phyloP scores from a whole-genome alignment of 1,139 yeast genomes.

The Nakaseomyces sp. region DNA sequence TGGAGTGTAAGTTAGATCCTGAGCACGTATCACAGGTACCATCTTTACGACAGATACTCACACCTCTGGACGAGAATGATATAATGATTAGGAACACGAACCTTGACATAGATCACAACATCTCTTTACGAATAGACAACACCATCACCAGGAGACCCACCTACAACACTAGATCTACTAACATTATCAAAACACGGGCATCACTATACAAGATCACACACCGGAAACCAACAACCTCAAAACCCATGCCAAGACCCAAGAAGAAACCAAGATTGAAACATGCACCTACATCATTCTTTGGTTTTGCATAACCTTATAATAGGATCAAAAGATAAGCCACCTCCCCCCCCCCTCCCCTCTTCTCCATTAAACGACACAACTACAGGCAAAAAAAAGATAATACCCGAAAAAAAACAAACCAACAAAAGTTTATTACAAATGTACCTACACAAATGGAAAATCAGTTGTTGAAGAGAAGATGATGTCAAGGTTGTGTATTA shows the following conservation, averaged over 20 bases:
- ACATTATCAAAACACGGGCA: no score
- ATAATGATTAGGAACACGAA: background rate
- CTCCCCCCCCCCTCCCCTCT: no score
- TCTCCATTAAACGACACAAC: no score
- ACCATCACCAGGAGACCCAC: background rate
- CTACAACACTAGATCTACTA: background rate
- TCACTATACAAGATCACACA: no score
- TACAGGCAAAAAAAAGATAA: no score
- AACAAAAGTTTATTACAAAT: no score
- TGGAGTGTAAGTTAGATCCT: conserved; percentile 1
- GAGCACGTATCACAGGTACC: background rate
- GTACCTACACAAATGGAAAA: no score
- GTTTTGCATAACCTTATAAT: background rate
- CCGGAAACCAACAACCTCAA: background rate
- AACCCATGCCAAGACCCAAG: background rate
- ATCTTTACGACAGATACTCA: background rate
- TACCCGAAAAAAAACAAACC: no score
- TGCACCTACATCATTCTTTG: background rate
- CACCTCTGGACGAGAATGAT: background rate
- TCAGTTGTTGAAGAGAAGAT: no score
- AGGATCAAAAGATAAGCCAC: no score
- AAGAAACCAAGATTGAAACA: conserved; percentile 1
- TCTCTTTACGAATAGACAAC: background rate
- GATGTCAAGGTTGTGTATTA: no score
- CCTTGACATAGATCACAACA: background rate